Evolutionary conservation across 2,329 filamentous ascomycete genomes (phyloP), one percentile per base, ranked within the genome.

Genomic region (Tolypocladium sp.): DNA sequence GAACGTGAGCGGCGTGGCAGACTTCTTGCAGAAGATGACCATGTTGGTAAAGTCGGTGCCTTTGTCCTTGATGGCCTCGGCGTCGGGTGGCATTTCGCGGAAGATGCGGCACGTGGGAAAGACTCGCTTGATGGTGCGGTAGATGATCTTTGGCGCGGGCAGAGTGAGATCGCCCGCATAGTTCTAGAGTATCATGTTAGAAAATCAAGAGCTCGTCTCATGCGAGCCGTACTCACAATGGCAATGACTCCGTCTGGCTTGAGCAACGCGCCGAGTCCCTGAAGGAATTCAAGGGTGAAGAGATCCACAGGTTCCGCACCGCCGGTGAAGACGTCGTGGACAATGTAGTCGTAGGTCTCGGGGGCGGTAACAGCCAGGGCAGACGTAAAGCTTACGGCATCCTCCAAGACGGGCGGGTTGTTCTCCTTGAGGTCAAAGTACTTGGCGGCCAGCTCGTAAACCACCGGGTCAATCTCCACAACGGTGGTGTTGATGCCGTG

Each of bases 311-410:
- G 94, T 72, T 97, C 94, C 0, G 92, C 92, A 57, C 94, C 94
- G 30, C 94, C 94, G 0, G 94, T 99, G 72, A 99, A 99, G 30
- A 99, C 94, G 66, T 99, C 94, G 72, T 99, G 94, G 58, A 99
- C 82, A 68, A 99, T 94, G 76, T 96, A 97, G 75, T 97, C 88
- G 71, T 89, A 99, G 35, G 78, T 78, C 54, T 77, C 71, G 9
- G 74, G 71, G 59, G 76, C 66, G 35, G 74, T 65, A 56, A 74
- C 68, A 58, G 77, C 76, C 55, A 80, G 69, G 57, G 74, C 68
- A 53, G 77, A 73, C 22, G 85, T 82, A 71, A 86, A 96, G n/a
- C 77, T 75, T 3, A 92, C 85, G 0, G 94, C 94, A 67, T 99
- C 91, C 56, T 87, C 83, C 63, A 97, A 87, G 57, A 91, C 83